These are phyloP conservation scores for Boletellus sp. DNA, from an alignment of 1,284 basidiomycete genomes.

Conservation along the genomic window DNA sequence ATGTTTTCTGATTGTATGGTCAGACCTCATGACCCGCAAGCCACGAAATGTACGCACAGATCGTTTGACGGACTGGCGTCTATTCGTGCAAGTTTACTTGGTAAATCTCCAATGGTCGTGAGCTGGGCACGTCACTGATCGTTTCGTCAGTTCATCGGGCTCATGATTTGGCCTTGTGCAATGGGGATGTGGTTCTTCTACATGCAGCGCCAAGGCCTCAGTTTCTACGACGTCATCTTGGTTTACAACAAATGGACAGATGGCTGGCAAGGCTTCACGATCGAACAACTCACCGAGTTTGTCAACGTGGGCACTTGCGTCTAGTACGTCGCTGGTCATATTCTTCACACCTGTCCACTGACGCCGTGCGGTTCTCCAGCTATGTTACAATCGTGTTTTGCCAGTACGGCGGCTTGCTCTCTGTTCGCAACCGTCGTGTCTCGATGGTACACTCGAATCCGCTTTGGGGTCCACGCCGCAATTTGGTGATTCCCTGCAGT, in stretches of 20 bases:
- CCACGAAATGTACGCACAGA: slow-evolving; percentile 64
- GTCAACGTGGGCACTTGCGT: slow-evolving; percentile 38
- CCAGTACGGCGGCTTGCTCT: slow-evolving; percentile 30
- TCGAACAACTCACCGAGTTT: slow-evolving; percentile 29
- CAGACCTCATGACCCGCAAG: slow-evolving; percentile 52
- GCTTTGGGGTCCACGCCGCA: slow-evolving; percentile 33
- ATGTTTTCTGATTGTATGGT: slow-evolving; percentile 2
- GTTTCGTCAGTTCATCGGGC: slow-evolving; percentile 37
- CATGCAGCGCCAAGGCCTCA: slow-evolving; percentile 34
- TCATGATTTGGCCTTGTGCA: slow-evolving; percentile 45
- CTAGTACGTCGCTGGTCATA: slow-evolving; percentile 35
- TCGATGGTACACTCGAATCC: slow-evolving; percentile 32
- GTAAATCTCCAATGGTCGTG: slow-evolving; percentile 10
- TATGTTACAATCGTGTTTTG: slow-evolving; percentile 38
- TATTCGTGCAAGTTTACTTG: slow-evolving; percentile 34
- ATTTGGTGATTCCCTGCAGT: slow-evolving; percentile 31
- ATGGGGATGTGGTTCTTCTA: slow-evolving; percentile 42
- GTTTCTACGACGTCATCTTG: slow-evolving; percentile 39
- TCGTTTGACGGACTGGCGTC: slow-evolving; percentile 40
- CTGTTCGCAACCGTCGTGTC: slow-evolving; percentile 29
- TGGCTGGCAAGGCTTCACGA: slow-evolving; percentile 31
- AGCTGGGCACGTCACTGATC: background rate
- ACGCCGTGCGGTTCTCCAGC: slow-evolving; percentile 13
- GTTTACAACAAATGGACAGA: slow-evolving; percentile 38
- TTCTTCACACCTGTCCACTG: slow-evolving; percentile 15